Evolutionary conservation across 441 rosid genomes (phyloP), one percentile per base, ranked within the genome.

Genomic region (Syzygium malaccense): DNA sequence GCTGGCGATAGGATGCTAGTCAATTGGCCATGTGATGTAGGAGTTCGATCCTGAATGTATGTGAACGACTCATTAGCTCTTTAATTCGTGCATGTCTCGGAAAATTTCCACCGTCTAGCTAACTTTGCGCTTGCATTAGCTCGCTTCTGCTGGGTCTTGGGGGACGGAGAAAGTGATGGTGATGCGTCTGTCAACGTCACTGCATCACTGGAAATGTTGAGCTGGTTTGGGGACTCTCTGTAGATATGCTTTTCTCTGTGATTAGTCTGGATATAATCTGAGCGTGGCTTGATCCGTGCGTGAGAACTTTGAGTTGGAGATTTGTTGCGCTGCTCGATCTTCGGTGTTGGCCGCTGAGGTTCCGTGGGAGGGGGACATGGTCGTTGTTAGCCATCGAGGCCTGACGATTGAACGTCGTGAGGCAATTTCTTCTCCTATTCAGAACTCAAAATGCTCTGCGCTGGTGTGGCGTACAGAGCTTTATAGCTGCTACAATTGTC

Each of bases 261-360:
- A 45, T 37, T 20, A 5, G 83, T 37, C 51, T 37, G 49, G n/a
- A 71, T 71, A 71, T 71, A 37, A 12, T 71, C 49, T 11, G 83
- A 71, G 49, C 51, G 41, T 37, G 83, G 83, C 83, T 23, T 71
- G 83, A 71, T 71, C 17, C 49, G 51, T 37, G 51, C 23, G 83
- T 25, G 28, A 1, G 80, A 41, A 71, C 28, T 37, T 71, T 37
- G 9, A 71, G 80, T 37, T 37, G 28, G 83, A 71, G 49, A 37
- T 37, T 71, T 1, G 28, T 66, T 71, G 83, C 7, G 1, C 83
- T 71, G 28, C 15, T 37, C 28, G 1, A 45, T 71, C 49, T 71
- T 71, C 17, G 0, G 83, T 20, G 17, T 37, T 20, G 49, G 0
- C 0, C 0, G 3, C 3, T 6, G n/a, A 37, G 83, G 49, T 37